A percentile compares a stretch with the other conserved stretches of the same genome.
These are phyloP conservation scores for Dioszegia crocea DNA, from an alignment of 768 basidiomycete species.

Conservation along the genomic window DNA sequence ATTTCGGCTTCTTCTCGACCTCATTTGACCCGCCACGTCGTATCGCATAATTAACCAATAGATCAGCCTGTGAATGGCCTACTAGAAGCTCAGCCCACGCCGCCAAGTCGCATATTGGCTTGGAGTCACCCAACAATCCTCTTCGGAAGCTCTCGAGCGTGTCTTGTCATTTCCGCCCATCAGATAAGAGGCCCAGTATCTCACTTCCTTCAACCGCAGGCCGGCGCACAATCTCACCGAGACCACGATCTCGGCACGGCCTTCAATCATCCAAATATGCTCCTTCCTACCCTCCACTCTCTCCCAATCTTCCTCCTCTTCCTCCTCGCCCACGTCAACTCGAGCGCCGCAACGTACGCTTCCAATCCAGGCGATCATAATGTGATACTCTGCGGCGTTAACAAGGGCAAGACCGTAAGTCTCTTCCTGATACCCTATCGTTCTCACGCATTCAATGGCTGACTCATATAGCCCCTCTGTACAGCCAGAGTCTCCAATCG, in stretches of 20 bases:
- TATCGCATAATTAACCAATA: background rate
- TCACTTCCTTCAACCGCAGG: background rate
- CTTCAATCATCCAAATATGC: background rate
- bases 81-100: too few species aligned
- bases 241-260: too few species aligned
- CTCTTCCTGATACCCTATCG: background rate
- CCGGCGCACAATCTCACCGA: too few species aligned
- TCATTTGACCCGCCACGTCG: background rate
- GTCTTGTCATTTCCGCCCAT: too few species aligned
- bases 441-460: background rate
- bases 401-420: constrained; percentile 3
- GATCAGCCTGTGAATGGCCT: too few species aligned
- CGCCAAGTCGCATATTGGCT: too few species aligned
- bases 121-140: too few species aligned
- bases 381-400: background rate
- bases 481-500: background rate
- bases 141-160: too few species aligned
- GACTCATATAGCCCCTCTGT: background rate
- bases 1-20: background rate
- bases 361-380: constrained; percentile 4
- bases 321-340: background rate
- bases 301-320: background rate
- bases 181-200: background rate
- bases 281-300: background rate
- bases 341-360: background rate